Evolutionary conservation across 139 green algal genomes (phyloP).

Genomic region (Micractinium sp.): DNA sequence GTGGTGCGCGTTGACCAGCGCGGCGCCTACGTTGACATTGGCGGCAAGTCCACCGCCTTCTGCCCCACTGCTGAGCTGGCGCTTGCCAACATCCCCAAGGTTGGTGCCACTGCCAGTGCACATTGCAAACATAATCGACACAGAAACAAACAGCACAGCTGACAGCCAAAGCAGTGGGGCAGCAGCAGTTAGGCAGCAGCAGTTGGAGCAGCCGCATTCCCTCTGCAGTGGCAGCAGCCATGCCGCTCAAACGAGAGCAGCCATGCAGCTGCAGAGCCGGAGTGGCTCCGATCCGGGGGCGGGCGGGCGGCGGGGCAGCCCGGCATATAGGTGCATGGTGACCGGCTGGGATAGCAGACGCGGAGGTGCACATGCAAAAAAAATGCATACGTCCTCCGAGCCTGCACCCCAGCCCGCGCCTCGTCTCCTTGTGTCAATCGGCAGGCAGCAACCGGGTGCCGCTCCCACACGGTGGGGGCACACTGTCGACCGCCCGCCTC

Average conservation of each 20-base stretch:
- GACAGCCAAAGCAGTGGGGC: too few species aligned
- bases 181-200: too few species aligned
- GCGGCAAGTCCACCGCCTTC: slow-evolving; percentile 90
- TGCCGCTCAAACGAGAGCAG: neutral
- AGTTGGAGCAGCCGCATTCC: neutral
- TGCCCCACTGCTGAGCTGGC: slow-evolving; percentile 81
- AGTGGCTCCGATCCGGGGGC: neutral
- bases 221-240: neutral
- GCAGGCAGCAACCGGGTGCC: too few species aligned
- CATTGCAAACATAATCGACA: too few species aligned
- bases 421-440: too few species aligned
- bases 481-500: neutral
- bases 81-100: slow-evolving; percentile 58
- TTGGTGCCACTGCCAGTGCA: neutral
- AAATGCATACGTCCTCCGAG: neutral
- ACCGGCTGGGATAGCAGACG: neutral
- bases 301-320: too few species aligned
- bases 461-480: neutral
- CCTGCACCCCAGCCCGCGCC: neutral
- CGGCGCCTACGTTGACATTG: slow-evolving; percentile 94
- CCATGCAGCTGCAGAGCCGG: neutral
- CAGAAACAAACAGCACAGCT: too few species aligned
- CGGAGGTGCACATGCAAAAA: neutral
- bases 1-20: slow-evolving; percentile 74
- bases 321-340: too few species aligned